Conservation (phyloP, 345 rosid genomes). For the Eucalyptus coolabah region DNA sequence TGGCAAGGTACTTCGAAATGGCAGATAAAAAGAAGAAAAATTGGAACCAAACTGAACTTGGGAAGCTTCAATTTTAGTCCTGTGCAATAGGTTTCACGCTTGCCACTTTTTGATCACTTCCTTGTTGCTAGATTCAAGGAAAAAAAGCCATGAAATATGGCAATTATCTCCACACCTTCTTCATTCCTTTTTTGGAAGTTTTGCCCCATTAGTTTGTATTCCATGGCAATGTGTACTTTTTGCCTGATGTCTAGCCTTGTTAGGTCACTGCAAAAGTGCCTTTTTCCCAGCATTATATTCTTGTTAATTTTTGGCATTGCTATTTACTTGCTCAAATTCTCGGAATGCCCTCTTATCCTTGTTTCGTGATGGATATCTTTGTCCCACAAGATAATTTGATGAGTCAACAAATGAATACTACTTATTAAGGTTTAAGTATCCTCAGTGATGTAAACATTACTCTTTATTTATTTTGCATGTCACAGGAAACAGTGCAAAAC, state of each 20-base stretch:
- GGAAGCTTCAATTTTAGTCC: not conserved
- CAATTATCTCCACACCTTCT: not conserved
- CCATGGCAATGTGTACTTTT: not conserved
- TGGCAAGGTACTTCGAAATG: not conserved
- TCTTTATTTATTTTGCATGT: not conserved
- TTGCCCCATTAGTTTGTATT: not conserved
- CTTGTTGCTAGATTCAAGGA: not conserved
- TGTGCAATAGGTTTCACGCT: not conserved
- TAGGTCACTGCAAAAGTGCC: not conserved
- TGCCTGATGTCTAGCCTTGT: not conserved
- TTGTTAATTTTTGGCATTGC: not conserved
- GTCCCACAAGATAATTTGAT: not conserved
- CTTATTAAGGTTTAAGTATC: not conserved
- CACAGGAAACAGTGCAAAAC: constrained; percentile 52
- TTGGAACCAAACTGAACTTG: not conserved
- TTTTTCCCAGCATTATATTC: not conserved
- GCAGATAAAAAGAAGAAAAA: not conserved
- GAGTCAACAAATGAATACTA: not conserved
- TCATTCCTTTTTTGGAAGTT: not conserved
- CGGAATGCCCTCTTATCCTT: not conserved
- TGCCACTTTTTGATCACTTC: not conserved
- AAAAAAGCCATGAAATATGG: not conserved
- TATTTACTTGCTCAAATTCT: not conserved
- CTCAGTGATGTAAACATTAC: not conserved
- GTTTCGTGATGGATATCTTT: not conserved